phyloP scores from a whole-genome alignment of 1,139 yeast species.

The Candida gigantensis region DNA sequence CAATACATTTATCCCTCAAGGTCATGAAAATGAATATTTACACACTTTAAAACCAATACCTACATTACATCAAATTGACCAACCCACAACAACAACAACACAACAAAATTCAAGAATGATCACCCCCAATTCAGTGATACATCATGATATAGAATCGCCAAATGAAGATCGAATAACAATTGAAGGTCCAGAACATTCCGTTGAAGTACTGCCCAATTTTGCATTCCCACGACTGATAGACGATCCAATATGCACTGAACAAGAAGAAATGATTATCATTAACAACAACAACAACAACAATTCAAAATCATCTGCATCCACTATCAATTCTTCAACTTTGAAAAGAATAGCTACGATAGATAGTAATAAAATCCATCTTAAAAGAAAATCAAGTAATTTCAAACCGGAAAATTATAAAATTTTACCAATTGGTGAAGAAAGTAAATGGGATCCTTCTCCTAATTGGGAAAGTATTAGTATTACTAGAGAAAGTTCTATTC shows the following conservation, averaged over 20 bases:
- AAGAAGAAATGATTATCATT: no score
- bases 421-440: conserved; percentile 4
- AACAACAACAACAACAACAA: not conserved
- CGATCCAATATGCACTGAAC: not conserved
- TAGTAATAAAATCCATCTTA: conserved; percentile 7
- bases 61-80: conserved; percentile 11
- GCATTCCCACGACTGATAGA: conserved; percentile 5
- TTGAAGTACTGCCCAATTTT: conserved; percentile 10
- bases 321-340: no score
- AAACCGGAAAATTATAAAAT: conserved; percentile 1
- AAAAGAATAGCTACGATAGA: conserved; percentile 12
- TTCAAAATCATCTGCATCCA: conserved; percentile 10
- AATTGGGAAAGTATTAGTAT: conserved; percentile 34
- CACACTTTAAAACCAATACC: conserved; percentile 21
- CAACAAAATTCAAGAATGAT: not conserved
- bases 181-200: conserved; percentile 5
- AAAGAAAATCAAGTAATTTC: conserved; percentile 2
- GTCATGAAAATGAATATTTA: conserved; percentile 17
- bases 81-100: no score
- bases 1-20: conserved; percentile 14
- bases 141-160: conserved; percentile 4
- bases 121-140: conserved; percentile 13
- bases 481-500: conserved; percentile 14
- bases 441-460: conserved; percentile 13
- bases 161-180: conserved; percentile 2